Percentiles rank a stretch among this genome's conserved stretches.
phyloP scores from a whole-genome alignment of 345 rosid genomes.

The Eucalyptus caleyi region DNA sequence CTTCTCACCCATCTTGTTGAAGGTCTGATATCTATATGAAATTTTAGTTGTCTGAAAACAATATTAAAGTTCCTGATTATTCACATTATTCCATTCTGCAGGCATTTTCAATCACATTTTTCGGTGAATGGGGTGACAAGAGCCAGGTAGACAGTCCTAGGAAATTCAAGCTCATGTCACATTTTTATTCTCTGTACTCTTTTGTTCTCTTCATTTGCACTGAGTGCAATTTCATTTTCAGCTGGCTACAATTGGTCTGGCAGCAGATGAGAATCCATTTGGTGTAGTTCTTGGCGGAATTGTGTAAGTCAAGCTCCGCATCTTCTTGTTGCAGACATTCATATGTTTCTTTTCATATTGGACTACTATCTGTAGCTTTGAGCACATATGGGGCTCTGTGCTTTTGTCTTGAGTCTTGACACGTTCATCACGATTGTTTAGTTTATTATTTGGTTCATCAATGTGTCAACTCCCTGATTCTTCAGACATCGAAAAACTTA shows the following conservation, averaged over 20 bases:
- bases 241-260: conserved; percentile 93
- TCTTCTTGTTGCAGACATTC: neutral
- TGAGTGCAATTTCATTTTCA: conserved; percentile 13
- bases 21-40: conserved; percentile 24
- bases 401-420: neutral
- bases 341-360: neutral
- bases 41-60: neutral
- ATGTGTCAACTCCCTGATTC: neutral
- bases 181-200: neutral
- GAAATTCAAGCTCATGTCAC: neutral
- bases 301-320: conserved; percentile 25
- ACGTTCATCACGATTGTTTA: neutral
- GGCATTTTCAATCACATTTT: conserved; percentile 95
- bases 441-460: neutral
- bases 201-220: neutral
- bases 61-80: neutral
- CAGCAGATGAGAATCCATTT: conserved; percentile 89
- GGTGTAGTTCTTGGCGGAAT: conserved; percentile 90
- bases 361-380: neutral
- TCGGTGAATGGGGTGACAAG: conserved; percentile 98
- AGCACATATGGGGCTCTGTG: neutral
- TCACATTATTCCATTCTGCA: conserved; percentile 9
- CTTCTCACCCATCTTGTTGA: conserved; percentile 83
- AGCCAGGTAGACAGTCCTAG: conserved; percentile 54
- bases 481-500: neutral